Percentiles rank a stretch among this genome's conserved stretches.
These are phyloP conservation scores for Pichia paraexigua DNA, from an alignment of 805 yeast genomes.

Conservation along the genomic window DNA sequence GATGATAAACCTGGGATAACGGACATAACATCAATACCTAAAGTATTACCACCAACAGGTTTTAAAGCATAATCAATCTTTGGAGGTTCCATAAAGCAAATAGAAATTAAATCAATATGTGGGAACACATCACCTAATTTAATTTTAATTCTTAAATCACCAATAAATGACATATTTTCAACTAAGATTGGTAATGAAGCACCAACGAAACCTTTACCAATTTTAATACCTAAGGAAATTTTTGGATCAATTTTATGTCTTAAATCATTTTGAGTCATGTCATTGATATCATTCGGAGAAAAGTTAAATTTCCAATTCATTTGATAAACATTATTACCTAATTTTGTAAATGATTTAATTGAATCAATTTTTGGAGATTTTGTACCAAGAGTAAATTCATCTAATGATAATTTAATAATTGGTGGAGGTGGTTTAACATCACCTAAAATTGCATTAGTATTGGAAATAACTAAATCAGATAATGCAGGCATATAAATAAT, in stretches of 20 bases:
- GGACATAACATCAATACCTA: slow-evolving; percentile 79
- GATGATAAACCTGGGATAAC: slow-evolving; percentile 71
- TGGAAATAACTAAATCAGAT: slow-evolving; percentile 63
- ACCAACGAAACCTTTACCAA: slow-evolving; percentile 75
- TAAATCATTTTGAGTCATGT: slow-evolving; percentile 72
- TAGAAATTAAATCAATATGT: slow-evolving; percentile 64
- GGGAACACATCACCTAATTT: slow-evolving; percentile 62
- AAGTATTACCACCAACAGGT: slow-evolving; percentile 86
- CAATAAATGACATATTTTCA: slow-evolving; percentile 71
- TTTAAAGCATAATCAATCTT: slow-evolving; percentile 70
- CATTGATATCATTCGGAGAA: slow-evolving; percentile 75
- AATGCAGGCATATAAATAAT: slow-evolving; percentile 82
- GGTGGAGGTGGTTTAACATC: slow-evolving; percentile 80
- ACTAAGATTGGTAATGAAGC: slow-evolving; percentile 71
- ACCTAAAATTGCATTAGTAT: slow-evolving; percentile 59
- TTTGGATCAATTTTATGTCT: slow-evolving; percentile 68
- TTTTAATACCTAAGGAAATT: slow-evolving; percentile 70
- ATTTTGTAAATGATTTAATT: slow-evolving; percentile 64
- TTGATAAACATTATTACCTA: slow-evolving; percentile 59
- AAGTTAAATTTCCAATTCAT: slow-evolving; percentile 82
- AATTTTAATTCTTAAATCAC: slow-evolving; percentile 58
- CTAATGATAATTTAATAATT: slow-evolving; percentile 63
- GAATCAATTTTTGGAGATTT: slow-evolving; percentile 71
- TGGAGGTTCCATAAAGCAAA: slow-evolving; percentile 72
- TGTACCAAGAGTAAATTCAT: slow-evolving; percentile 73